A percentile compares a stretch with the other conserved stretches of the same genome.
Conservation (phyloP, 371 early-diverging fungal genomes). For the Mortierella sp. region DNA sequence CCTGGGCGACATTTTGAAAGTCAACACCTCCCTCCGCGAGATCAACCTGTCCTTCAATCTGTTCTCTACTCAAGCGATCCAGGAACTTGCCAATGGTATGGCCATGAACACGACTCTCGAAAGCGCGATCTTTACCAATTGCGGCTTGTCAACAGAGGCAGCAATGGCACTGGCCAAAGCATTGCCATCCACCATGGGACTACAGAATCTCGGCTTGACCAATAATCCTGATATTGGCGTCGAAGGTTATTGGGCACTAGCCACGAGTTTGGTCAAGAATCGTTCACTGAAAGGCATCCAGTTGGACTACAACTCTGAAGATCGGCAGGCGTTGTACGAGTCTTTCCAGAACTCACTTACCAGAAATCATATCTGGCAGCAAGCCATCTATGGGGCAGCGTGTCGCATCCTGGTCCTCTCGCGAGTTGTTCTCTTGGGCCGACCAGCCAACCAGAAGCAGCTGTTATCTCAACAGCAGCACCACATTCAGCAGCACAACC, state of each 20-base stretch:
- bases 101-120: conserved; percentile 50
- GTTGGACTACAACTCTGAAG: conserved; percentile 57
- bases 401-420: conserved; percentile 53
- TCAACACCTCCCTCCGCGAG: conserved; percentile 46
- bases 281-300: conserved; percentile 54
- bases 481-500: conserved; percentile 40
- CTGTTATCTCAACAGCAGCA: conserved; percentile 36
- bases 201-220: conserved; percentile 51
- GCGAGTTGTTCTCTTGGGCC: conserved; percentile 46
- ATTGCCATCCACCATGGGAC: conserved; percentile 36
- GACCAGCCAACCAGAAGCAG: conserved; percentile 39
- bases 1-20: conserved; percentile 41
- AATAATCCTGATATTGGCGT: conserved; percentile 54
- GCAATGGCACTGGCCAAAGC: conserved; percentile 35
- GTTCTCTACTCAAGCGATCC: conserved; percentile 28
- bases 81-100: conserved; percentile 38
- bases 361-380: conserved; percentile 57
- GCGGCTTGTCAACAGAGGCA: conserved; percentile 41
- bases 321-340: conserved; percentile 52
- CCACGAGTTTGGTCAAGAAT: conserved; percentile 43
- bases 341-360: conserved; percentile 55
- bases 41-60: conserved; percentile 54
- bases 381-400: conserved; percentile 53
- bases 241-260: conserved; percentile 55
- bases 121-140: conserved; percentile 51